A percentile compares a stretch with the other conserved stretches of the same genome.
phyloP scores from a whole-genome alignment of 2,329 filamentous ascomycete genomes.

The Cordyceps fumosorosea region DNA sequence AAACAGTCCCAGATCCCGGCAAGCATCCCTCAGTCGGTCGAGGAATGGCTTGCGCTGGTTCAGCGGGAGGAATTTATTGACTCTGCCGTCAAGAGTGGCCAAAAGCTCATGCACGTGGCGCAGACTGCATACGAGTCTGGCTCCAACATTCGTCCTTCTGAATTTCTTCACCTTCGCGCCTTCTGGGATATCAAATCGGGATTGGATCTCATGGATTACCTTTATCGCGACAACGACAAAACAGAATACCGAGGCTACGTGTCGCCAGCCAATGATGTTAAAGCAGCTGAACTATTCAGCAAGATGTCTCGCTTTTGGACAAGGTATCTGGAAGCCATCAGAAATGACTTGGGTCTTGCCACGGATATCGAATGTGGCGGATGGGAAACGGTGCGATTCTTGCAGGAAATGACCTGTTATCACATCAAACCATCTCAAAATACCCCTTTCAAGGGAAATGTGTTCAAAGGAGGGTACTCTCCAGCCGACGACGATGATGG shows the following conservation, averaged over 20 bases:
- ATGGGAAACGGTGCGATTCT: not conserved
- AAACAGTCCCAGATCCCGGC: no score
- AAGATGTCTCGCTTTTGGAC: not conserved
- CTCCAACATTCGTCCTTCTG: not conserved
- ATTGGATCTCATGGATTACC: not conserved
- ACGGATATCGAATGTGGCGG: not conserved
- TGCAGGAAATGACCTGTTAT: not conserved
- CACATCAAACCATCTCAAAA: not conserved
- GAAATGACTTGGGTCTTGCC: not conserved
- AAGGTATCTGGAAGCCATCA: not conserved
- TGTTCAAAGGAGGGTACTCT: not conserved
- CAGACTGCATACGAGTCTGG: not conserved
- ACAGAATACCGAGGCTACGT: not conserved
- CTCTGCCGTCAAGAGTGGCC: not conserved
- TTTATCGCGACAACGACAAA: not conserved
- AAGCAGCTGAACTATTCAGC: not conserved
- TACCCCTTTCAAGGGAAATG: not conserved
- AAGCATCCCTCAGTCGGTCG: not conserved
- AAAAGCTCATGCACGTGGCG: not conserved
- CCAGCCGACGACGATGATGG: not conserved
- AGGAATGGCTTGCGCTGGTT: not conserved
- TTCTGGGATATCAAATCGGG: not conserved
- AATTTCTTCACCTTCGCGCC: not conserved
- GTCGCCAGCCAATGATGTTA: not conserved
- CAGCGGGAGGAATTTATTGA: not conserved